These are phyloP conservation scores for Auriculariales sp. DNA, from an alignment of 768 basidiomycete genomes.

Conservation along the genomic window DNA sequence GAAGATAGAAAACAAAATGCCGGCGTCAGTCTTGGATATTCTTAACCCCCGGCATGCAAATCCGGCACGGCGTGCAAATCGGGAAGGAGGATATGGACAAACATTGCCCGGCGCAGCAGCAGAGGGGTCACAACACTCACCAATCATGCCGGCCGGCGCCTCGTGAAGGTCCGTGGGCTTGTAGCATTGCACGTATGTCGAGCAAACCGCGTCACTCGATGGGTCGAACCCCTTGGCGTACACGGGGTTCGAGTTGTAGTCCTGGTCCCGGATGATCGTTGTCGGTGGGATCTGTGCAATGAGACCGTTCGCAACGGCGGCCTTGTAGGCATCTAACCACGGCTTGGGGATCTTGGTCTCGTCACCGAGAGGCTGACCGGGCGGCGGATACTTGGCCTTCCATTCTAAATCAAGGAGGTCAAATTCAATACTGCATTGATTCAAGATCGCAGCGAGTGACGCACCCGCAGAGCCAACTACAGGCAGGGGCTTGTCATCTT, in stretches of 20 bases:
- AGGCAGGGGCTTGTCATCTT: conserved; percentile 8
- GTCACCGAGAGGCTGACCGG: conserved; percentile 17
- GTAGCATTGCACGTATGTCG: conserved; percentile 56
- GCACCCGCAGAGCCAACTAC: background rate
- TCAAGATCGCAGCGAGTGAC: background rate
- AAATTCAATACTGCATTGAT: background rate
- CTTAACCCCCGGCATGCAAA: background rate
- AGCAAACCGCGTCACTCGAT: conserved; percentile 39
- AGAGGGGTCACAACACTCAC: no score
- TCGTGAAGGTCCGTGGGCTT: conserved; percentile 52
- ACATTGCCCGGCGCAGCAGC: no score
- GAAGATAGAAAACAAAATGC: no score
- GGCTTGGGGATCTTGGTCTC: conserved; percentile 36
- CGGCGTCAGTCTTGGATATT: no score
- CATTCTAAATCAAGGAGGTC: conserved; percentile 31
- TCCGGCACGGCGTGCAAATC: no score
- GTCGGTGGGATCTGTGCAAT: conserved; percentile 57
- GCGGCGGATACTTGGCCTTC: conserved; percentile 42
- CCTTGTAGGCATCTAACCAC: conserved; percentile 61
- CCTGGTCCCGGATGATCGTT: conserved; percentile 18
- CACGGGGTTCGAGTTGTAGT: conserved; percentile 16
- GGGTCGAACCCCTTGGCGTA: conserved; percentile 28
- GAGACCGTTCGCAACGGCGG: conserved; percentile 49
- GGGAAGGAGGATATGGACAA: background rate
- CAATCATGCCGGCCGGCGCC: conserved; percentile 55